Conservation (phyloP, 495 filamentous ascomycete genomes). For the Penicillium paxilli region DNA sequence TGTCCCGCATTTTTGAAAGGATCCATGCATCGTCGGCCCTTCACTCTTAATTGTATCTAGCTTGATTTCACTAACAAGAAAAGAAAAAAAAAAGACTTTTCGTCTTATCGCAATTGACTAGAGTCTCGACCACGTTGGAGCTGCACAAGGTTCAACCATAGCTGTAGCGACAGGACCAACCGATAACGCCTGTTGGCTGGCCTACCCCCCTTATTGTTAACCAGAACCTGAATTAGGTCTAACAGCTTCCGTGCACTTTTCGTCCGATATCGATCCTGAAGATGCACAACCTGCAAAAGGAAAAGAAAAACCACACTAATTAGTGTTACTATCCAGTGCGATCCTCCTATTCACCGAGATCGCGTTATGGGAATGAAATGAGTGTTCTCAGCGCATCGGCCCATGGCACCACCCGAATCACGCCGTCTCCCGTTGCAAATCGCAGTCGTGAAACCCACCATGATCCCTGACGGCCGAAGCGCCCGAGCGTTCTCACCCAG, state of each 20-base stretch:
- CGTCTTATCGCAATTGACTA: background rate
- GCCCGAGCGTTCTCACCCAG: conserved; percentile 17
- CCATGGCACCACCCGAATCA: conserved; percentile 13
- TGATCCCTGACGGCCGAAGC: conserved; percentile 9
- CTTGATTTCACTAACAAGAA: no score
- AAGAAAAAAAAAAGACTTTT: background rate
- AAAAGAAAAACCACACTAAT: no score
- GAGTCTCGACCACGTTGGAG: conserved; percentile 6
- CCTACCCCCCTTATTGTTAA: conserved; percentile 10
- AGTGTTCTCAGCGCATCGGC: conserved; percentile 3
- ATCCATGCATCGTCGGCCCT: background rate
- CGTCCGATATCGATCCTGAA: conserved; percentile 11
- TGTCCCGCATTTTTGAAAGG: background rate
- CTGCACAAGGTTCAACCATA: conserved; percentile 21
- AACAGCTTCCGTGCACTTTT: conserved; percentile 16
- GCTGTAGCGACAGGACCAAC: conserved; percentile 11
- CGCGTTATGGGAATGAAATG: conserved; percentile 2
- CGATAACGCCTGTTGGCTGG: conserved; percentile 25
- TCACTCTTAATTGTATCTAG: background rate
- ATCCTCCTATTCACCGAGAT: conserved; percentile 4
- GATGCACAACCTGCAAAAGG: background rate
- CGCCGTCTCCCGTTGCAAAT: conserved; percentile 6
- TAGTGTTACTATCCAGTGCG: background rate
- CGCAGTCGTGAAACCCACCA: conserved; percentile 3
- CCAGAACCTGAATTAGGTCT: conserved; percentile 1